Conservation (phyloP, 2,329 filamentous ascomycete genomes). For the Penicillium expansum region DNA sequence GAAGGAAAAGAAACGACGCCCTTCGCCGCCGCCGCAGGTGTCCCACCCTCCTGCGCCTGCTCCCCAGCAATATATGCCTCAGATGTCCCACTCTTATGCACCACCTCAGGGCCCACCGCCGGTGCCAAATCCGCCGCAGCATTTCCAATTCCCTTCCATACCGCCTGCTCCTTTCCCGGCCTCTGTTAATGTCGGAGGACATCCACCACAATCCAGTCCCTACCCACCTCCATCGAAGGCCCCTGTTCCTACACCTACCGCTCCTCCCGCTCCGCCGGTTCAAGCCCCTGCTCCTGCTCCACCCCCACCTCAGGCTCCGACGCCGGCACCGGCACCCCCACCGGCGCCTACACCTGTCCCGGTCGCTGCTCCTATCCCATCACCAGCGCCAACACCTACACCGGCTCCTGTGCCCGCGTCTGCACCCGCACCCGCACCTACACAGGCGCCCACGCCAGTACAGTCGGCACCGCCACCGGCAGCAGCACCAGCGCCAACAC, state of each 20-base stretch:
- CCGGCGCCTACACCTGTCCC: conserved; percentile 19
- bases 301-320: conserved; percentile 15
- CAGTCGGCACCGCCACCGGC: conserved; percentile 13
- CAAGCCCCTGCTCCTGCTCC: conserved; percentile 18
- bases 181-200: conserved; percentile 21
- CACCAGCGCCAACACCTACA: conserved; percentile 2
- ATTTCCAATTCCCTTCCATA: conserved; percentile 40
- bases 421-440: conserved; percentile 12
- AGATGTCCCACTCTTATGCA: conserved; percentile 32
- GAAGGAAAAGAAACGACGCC: conserved; percentile 55
- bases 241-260: conserved; percentile 13
- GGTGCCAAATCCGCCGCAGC: conserved; percentile 34
- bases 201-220: conserved; percentile 26
- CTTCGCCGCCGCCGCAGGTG: conserved; percentile 40
- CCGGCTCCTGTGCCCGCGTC: conserved; percentile 13
- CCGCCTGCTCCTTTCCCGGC: conserved; percentile 35
- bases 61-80: conserved; percentile 39
- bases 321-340: conserved; percentile 9
- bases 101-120: conserved; percentile 28
- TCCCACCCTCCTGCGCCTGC: conserved; percentile 31
- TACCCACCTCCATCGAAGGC: conserved; percentile 23
- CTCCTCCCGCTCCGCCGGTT: conserved; percentile 11
- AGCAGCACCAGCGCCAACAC: conserved; percentile 10
- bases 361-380: conserved; percentile 20
- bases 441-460: conserved; percentile 13